Base-by-base conservation (phyloP, 176 grass and related monocot species). In the Oryza punctata region DNA sequence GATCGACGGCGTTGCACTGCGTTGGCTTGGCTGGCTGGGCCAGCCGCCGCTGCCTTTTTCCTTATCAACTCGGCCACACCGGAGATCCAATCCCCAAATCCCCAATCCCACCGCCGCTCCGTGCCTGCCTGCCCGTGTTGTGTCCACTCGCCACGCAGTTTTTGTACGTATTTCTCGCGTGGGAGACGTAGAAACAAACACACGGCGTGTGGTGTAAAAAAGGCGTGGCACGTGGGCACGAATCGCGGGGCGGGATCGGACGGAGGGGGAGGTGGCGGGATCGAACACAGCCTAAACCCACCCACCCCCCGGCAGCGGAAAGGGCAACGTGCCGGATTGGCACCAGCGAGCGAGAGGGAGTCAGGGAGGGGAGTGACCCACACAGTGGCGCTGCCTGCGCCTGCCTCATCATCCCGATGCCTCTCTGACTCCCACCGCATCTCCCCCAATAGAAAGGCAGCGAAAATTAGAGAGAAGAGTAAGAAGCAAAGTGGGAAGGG, bases 211-310 rank as follows among this genome's bases (percentile, higher is more conserved):
- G 10, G 40, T 41, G 15, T 15, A 12, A 30, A 63, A 82, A 82
- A 73, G 69, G 69, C 16, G 57, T 33, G 69, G 85, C 88, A 89
- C 88, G 88, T 89, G 82, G 70, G 82, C 66, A 61, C 82, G 82
- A 40, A 84, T 84, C 82, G 16, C 19, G 73, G 73, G 37, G 80
- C 67, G 63, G 16, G 23, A 76, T 81, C 78, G 25, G 85, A 76
- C 78, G 85, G 85, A 78, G 28, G 3, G 5, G 75, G 10, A 11
- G 13, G 71, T 14, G 14, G 12, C 21, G 75, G 60, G 67, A 2
- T 29, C 28, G 28, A n/a, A n/a, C n/a, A n/a, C n/a, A n/a, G n/a
- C n/a, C 28, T 29, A 29, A 29, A 6, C 33, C 33, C 33, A 81
- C 44, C 85, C 45, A 67, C 85, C 85, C 37, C 63, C 64, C 63